Conservation (phyloP, 257 asterid species). For the Solanum tacnaense region DNA sequence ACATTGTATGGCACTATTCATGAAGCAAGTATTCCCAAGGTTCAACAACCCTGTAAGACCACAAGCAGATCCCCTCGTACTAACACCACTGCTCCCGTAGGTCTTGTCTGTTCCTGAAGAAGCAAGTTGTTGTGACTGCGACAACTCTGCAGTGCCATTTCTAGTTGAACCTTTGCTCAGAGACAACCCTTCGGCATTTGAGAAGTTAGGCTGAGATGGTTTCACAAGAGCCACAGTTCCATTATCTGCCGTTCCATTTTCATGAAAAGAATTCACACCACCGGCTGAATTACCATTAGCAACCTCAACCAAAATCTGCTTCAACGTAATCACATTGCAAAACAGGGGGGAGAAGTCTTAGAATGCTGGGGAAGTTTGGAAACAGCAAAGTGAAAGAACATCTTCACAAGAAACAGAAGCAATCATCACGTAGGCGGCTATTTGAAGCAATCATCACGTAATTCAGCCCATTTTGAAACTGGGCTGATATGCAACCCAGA, state of each 20-base stretch:
- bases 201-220: slow-evolving; percentile 39
- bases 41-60: slow-evolving; percentile 93
- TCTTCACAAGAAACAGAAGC: not conserved
- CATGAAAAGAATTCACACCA: slow-evolving; percentile 35
- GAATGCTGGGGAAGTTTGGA: not conserved
- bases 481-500: not conserved
- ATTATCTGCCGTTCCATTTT: slow-evolving; percentile 59
- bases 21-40: slow-evolving; percentile 97
- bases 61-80: slow-evolving; percentile 86
- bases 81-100: slow-evolving; percentile 66
- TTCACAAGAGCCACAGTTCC: slow-evolving; percentile 40
- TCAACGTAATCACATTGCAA: slow-evolving; percentile 15
- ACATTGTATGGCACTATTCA: slow-evolving; percentile 98
- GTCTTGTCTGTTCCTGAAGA: slow-evolving; percentile 41
- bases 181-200: slow-evolving; percentile 56
- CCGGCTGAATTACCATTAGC: slow-evolving; percentile 33
- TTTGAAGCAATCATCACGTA: not conserved
- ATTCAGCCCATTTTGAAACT: not conserved
- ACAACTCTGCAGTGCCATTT: slow-evolving; percentile 59
- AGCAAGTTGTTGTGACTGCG: slow-evolving; percentile 35
- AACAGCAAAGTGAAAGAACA: not conserved
- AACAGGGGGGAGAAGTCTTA: not conserved
- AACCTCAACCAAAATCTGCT: slow-evolving; percentile 86
- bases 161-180: slow-evolving; percentile 58
- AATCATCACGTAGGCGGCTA: not conserved